A percentile compares a stretch with the other conserved stretches of the same genome.
Evolutionary conservation across 768 basidiomycete species (phyloP).

Genomic region (Termitomyces sp.): DNA sequence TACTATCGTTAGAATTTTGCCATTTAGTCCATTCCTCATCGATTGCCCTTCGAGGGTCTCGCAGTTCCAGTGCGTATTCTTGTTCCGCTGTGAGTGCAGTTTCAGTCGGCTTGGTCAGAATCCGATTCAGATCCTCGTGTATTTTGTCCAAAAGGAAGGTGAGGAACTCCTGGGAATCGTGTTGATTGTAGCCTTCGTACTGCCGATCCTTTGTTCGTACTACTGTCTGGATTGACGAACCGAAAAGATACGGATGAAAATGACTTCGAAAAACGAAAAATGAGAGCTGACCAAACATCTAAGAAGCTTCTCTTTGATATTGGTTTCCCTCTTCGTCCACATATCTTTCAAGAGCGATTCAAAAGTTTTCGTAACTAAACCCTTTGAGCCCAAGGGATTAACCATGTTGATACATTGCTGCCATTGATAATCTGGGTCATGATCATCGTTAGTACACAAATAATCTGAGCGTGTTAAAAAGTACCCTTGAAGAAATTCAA

Average conservation of each 20-base stretch:
- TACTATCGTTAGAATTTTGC: slow-evolving; percentile 82
- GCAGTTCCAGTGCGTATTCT: slow-evolving; percentile 77
- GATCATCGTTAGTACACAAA: slow-evolving; percentile 4
- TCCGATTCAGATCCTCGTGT: slow-evolving; percentile 83
- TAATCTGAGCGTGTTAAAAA: background rate
- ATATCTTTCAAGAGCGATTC: slow-evolving; percentile 78
- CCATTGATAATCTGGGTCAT: slow-evolving; percentile 65
- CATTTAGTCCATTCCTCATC: slow-evolving; percentile 93
- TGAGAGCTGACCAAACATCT: slow-evolving; percentile 68
- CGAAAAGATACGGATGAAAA: background rate
- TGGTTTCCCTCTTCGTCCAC: slow-evolving; percentile 83
- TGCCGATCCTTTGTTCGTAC: slow-evolving; percentile 26
- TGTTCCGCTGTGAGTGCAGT: slow-evolving; percentile 65
- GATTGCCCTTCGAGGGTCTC: slow-evolving; percentile 72
- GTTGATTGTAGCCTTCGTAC: slow-evolving; percentile 85
- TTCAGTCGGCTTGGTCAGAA: slow-evolving; percentile 60
- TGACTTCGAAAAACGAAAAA: slow-evolving; percentile 34
- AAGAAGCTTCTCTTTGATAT: slow-evolving; percentile 57
- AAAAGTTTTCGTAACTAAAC: slow-evolving; percentile 75
- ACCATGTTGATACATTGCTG: slow-evolving; percentile 75
- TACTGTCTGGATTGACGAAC: background rate
- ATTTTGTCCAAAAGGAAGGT: slow-evolving; percentile 90
- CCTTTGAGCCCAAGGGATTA: slow-evolving; percentile 87
- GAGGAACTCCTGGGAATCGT: slow-evolving; percentile 97
- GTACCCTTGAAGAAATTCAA: slow-evolving; percentile 82